Evolutionary conservation across 768 basidiomycete genomes (phyloP), one percentile per base, ranked within the genome.

Genomic region (Thelephora ganbajun): DNA sequence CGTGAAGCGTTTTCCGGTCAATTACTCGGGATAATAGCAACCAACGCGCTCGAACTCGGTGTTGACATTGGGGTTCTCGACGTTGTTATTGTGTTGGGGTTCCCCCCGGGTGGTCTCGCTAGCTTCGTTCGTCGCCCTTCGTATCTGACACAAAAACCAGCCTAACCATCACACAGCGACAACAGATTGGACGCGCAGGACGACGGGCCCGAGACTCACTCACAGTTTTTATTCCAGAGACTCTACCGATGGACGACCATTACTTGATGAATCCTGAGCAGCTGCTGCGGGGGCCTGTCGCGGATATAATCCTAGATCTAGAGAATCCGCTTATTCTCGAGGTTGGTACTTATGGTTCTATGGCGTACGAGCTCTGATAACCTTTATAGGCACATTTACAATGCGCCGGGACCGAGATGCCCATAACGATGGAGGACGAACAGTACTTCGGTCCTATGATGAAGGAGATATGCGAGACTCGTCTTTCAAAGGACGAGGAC

Each of bases 41-140:
- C 90, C 0, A 93, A 90, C 55, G 90, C 90, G 0, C 71, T 93
- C 11, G 91, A 94, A 61, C 75, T 93, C 6, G 89, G 89, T 12
- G 82, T 91, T n/a, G 88, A 92, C 55, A 91, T 92, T 33, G 89
- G 87, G 13, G 76, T 73, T n/a, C 61, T 92, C 45, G 91, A 93
- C 57, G 86, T 83, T 6, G 90, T 93, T 36, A 76, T 94, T 48
- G 86, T 90, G 74, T 73, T 91, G 23, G 87, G 87, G 1, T 90
- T 93, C 59, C 90, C 90, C 0, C 69, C 75, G 47, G 76, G 60
- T 18, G 60, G 73, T 36, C 64, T 92, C 33, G 82, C 90, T 0
- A 91, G 86, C 54, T 83, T 90, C 49, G 88, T 90, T 49, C 56
- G 76, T 63, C 30, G 5, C 6, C 26, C 26, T 34, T 26, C 35